Conservation (phyloP, 805 yeast species). For the Yarrowia sp. region DNA sequence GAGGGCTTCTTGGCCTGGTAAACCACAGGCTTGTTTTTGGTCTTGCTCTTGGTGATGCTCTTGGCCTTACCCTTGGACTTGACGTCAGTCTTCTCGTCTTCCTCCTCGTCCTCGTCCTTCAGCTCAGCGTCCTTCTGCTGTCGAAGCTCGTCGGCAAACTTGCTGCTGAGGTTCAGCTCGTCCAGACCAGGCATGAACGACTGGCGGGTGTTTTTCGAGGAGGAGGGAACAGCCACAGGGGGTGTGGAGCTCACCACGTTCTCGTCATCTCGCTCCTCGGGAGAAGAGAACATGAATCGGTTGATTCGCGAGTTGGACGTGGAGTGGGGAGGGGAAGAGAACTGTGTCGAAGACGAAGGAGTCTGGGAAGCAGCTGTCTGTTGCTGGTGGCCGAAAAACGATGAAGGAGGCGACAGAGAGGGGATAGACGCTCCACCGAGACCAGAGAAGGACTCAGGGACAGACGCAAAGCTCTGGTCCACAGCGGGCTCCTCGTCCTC, state of each 20-base stretch:
- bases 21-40: conserved; percentile 19
- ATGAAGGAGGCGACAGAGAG: conserved; percentile 20
- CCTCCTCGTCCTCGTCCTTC: not conserved
- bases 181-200: conserved; percentile 33
- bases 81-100: not conserved
- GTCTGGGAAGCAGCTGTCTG: conserved; percentile 8
- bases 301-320: conserved; percentile 24
- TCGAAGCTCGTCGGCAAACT: conserved; percentile 10
- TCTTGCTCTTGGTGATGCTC: conserved; percentile 20
- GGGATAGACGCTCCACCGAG: conserved; percentile 5
- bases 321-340: conserved; percentile 11
- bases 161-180: conserved; percentile 26
- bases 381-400: not conserved
- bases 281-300: conserved; percentile 25
- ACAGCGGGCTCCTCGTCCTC: conserved; percentile 9
- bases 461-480: conserved; percentile 11
- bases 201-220: conserved; percentile 27
- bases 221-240: not conserved
- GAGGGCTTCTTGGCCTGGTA: conserved; percentile 19
- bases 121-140: conserved; percentile 21
- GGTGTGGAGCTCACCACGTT: conserved; percentile 1
- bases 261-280: conserved; percentile 10
- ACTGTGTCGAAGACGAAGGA: not conserved
- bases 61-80: not conserved
- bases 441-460: not conserved